phyloP scores from a whole-genome alignment of 192 early-diverging fungal genomes.

The Nowakowskiella sp. region DNA sequence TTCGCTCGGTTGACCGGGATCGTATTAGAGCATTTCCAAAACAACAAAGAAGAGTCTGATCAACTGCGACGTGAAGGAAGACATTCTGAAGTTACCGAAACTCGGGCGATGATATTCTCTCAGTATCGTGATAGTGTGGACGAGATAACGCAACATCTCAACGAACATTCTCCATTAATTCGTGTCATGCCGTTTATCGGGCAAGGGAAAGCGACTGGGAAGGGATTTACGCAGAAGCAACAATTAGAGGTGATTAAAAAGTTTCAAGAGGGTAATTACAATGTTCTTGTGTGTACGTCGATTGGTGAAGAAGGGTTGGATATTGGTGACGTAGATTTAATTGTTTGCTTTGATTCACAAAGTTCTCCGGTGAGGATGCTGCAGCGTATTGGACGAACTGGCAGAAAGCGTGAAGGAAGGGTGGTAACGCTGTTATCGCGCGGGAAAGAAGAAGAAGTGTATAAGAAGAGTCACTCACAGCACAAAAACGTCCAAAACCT shows the following conservation, averaged over 20 bases:
- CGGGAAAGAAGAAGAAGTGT: constrained; percentile 56
- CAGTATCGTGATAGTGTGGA: constrained; percentile 76
- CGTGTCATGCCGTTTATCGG: constrained; percentile 73
- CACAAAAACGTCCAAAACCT: constrained; percentile 61
- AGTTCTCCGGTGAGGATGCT: constrained; percentile 66
- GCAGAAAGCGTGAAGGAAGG: constrained; percentile 63
- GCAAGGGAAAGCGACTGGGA: constrained; percentile 41
- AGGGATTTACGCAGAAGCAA: constrained; percentile 77
- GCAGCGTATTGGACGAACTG: constrained; percentile 68
- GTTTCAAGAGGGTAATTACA: constrained; percentile 70
- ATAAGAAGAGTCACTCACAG: constrained; percentile 36
- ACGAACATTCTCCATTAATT: constrained; percentile 57
- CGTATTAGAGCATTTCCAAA: constrained; percentile 60
- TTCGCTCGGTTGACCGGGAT: constrained; percentile 54
- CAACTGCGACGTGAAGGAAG: neutral
- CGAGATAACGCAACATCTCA: constrained; percentile 60
- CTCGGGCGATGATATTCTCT: constrained; percentile 78
- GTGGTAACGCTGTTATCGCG: constrained; percentile 59
- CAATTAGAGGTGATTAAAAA: constrained; percentile 70
- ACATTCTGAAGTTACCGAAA: constrained; percentile 24
- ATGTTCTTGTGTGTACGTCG: constrained; percentile 81
- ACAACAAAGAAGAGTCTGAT: constrained; percentile 25
- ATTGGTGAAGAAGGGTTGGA: constrained; percentile 95
- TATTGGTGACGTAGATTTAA: constrained; percentile 92
- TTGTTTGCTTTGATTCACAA: constrained; percentile 80